Evolutionary conservation across 2,329 filamentous ascomycete species (phyloP), one percentile per base, ranked within the genome.

Genomic region (Aureobasidium sp.): DNA sequence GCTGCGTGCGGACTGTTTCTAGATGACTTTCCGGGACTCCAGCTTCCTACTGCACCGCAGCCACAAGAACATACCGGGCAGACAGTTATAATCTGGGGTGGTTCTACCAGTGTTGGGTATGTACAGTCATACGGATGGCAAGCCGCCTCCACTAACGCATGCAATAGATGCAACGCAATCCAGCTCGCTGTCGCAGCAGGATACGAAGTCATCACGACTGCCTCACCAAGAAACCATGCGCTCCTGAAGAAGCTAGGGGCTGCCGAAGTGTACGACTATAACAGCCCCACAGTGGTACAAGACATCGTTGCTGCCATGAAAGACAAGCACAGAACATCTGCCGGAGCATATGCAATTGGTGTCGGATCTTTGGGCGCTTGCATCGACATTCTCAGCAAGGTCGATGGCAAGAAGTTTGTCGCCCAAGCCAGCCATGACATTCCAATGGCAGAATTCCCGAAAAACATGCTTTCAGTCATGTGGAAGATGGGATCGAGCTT

Each of bases 61-160:
- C 21, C 49, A 16, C 24, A 29, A 12, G 37, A 44, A 19, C 19
- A 38, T 4, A 53, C 29, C 10, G 49, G 39, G 14, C 21, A 53
- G 22, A 53, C 49, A 12, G 38, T 53, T 5, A 24, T 79, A 3
- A 62, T 79, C 11, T 80, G 75, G 73, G 78, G 77, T n/a, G 79
- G 77, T 0, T 70, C 73, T 3, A 71, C 72, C 0, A 68, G 66
- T 14, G 73, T 76, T 0, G 75, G 76, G 44, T 37, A 48, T 16
- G 14, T 6, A 27, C 6, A 4, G 7, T 8, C 22, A 25, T 19
- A 12, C 27, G 6, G 2, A 8, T 30, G 17, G 1, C 30, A 24
- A 17, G 8, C 10, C 17, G 10, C 4, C 22, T 22, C 14, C 14
- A 17, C n/a, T 48, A 12, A 48, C 30, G 27, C 12, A 3, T 3